Base-by-base conservation (phyloP, 225 moss, liverwort and hornwort species). In the Asterella californica region DNA sequence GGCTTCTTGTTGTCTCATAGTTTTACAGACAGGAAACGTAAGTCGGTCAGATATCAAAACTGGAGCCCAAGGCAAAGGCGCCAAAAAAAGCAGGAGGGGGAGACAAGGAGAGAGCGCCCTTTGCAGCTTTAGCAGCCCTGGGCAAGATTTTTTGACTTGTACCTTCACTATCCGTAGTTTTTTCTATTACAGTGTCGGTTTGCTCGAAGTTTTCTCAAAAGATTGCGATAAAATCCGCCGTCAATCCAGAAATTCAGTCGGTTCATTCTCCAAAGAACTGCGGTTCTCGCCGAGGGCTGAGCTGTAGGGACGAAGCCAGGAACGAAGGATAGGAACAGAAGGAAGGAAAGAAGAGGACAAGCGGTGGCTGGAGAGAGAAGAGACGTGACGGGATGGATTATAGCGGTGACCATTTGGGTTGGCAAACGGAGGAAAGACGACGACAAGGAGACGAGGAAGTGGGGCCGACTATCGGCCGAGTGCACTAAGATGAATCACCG, bases 361-460 rank as follows among this genome's bases (percentile, higher is more conserved):
- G 65, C 32, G 33, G 30, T 22, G 70, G 70, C 19, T 15, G 18
- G 9, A 18, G 22, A 45, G 70, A 15, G 70, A 70, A 45, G 42
- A 10, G 38, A 70, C 37, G 22, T 38, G 70, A 45, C n/a, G n/a
- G n/a, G 45, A 70, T 22, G 45, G 70, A 37, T 38, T 4, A 46
- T 45, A 70, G 22, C 42, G 70, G 45, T 24, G 5, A 8, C 27
- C 65, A 29, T 15, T 9, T 17, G 17, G 70, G 45, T 3, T 70
- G n/a, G 70, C 70, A 46, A 70, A 70, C 19, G 45, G 38, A 45
- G 70, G 70, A n/a, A 70, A n/a, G 70, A 70, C 14, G 70, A 70
- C 70, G 70, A 70, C 36, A 2, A 70, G 22, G 2, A 38, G 70
- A 38, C 21, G 70, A 45, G 70, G 42, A 10, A 70, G 70, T 70